Conservation (phyloP, 148 eudicot genomes). For the Heliamphora exappendiculata region DNA sequence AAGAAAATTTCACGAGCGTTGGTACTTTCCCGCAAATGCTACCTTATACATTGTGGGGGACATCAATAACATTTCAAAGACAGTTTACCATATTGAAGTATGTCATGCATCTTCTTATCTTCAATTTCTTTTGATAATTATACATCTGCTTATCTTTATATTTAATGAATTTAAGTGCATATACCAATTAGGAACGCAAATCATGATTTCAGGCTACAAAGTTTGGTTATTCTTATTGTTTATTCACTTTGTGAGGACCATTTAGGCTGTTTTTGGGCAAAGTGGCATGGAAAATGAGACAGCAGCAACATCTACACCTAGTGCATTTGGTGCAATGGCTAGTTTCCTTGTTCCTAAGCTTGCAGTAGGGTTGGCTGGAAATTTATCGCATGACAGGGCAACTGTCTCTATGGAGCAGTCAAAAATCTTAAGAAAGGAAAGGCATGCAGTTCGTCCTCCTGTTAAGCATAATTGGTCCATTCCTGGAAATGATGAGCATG, state of each 20-base stretch:
- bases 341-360: slow-evolving; percentile 94
- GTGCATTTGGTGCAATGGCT: slow-evolving; percentile 97
- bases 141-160: slow-evolving; percentile 3
- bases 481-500: slow-evolving; percentile 39
- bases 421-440: slow-evolving; percentile 55
- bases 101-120: slow-evolving; percentile 20
- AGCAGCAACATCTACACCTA: slow-evolving; percentile 48
- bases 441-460: slow-evolving; percentile 95
- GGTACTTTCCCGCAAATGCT: slow-evolving; percentile 99
- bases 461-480: slow-evolving; percentile 93
- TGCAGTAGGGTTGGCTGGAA: slow-evolving; percentile 61
- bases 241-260: background rate
- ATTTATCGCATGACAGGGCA: slow-evolving; percentile 57
- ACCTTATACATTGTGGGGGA: slow-evolving; percentile 96
- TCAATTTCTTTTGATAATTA: background rate
- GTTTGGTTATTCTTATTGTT: background rate
- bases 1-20: slow-evolving; percentile 89
- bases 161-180: slow-evolving; percentile 6
- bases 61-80: slow-evolving; percentile 70
- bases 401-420: slow-evolving; percentile 50
- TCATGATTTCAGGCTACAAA: background rate
- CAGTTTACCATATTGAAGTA: slow-evolving; percentile 85
- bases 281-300: slow-evolving; percentile 56
- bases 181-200: background rate
- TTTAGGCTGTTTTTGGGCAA: slow-evolving; percentile 80